Evolutionary conservation across 352 stramenopile genomes (phyloP), one percentile per base, ranked within the genome.

Genomic region (Globisporangium takayamanum): DNA sequence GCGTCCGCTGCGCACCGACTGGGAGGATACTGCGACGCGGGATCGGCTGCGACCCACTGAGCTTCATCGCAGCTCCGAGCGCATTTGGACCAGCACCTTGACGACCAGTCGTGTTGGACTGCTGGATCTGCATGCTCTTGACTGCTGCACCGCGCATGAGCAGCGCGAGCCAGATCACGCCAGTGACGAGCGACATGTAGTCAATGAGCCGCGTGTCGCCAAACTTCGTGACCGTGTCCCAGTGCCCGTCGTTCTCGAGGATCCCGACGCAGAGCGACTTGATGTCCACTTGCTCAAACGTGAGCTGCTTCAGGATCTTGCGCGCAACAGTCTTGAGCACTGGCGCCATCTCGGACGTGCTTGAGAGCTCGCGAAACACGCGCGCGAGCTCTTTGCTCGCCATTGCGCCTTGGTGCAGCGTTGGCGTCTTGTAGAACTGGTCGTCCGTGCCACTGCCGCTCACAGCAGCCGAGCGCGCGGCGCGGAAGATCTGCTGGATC

Each of bases 81-180:
- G 63, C 36, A 56, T 53, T 72, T 1, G 72, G 65, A 18, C 68
- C 66, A 39, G 72, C 53, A 3, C 64, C 59, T 53, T 78, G 72
- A 46, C 73, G 69, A 12, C 67, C 73, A 6, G 54, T 48, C 6
- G 66, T 57, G 62, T 82, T 90, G 3, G 75, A 83, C 54, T 89
- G 80, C 49, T 92, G 83, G 26, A 94, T 86, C 59, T 95, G 83
- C n/a, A 95, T 68, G 33, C 80, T 95, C 55, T 92, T 92, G 22
- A 95, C 85, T 14, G 83, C 79, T 28, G 85, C 69, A 33, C 85
- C 85, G 44, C 83, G 71, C 68, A 92, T 89, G 15, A 92, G 65
- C 5, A 95, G 58, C 26, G 89, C 74, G 5, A 95, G 62, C 78
- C 83, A 91, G 0, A 90, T 77, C 20, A 87, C 73, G 18, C 83